phyloP scores from a whole-genome alignment of 495 filamentous ascomycete species.

The Penicillium cosmopolitanum region DNA sequence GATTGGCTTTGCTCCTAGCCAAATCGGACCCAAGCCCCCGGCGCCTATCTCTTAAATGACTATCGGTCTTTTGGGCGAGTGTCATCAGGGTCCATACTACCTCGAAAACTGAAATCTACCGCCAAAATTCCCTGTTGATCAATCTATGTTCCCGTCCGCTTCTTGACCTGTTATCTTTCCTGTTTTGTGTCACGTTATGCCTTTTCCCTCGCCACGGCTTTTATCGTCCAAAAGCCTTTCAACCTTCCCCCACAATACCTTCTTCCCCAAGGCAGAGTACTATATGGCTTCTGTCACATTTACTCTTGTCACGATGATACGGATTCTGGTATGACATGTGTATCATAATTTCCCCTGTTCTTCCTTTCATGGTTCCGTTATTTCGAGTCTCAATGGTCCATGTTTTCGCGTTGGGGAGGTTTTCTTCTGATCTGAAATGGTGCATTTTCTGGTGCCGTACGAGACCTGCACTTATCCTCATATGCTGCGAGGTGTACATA shows the following conservation, averaged over 20 bases:
- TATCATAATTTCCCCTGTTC: slow-evolving; percentile 36
- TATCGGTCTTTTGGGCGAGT: background rate
- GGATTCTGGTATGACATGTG: slow-evolving; percentile 30
- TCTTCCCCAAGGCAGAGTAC: background rate
- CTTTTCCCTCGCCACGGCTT: background rate
- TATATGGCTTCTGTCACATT: background rate
- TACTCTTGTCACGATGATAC: slow-evolving; percentile 30
- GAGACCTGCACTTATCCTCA: slow-evolving; percentile 14
- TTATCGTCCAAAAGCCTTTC: background rate
- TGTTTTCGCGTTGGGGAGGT: slow-evolving; percentile 16
- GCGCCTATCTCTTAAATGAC: slow-evolving; percentile 32
- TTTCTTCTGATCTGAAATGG: slow-evolving; percentile 12
- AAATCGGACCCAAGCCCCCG: slow-evolving; percentile 38
- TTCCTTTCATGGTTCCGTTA: slow-evolving; percentile 10
- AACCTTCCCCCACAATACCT: background rate
- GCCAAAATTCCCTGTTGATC: background rate
- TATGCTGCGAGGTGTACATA: slow-evolving; percentile 25
- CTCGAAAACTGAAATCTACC: background rate
- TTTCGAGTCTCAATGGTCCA: slow-evolving; percentile 10
- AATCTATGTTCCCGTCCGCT: background rate
- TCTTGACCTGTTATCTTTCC: slow-evolving; percentile 5
- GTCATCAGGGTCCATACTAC: background rate
- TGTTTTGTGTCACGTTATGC: slow-evolving; percentile 2
- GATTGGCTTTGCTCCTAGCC: slow-evolving; percentile 31
- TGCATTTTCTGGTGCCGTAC: slow-evolving; percentile 30